phyloP scores from a whole-genome alignment of 1,284 basidiomycete genomes.

The Tremellales sp. region DNA sequence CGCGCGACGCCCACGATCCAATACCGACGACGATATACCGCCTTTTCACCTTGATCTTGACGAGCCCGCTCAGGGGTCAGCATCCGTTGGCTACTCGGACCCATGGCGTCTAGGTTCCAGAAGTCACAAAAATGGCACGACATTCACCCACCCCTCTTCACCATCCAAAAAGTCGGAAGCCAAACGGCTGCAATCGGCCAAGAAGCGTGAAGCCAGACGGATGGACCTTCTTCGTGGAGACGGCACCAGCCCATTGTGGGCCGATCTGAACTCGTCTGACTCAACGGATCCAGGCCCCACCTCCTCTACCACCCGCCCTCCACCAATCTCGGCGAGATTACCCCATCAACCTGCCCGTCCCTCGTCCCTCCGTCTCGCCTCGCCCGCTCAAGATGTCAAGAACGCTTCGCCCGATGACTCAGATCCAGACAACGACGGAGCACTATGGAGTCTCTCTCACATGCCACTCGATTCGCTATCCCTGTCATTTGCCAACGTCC shows the following conservation, averaged over 20 bases:
- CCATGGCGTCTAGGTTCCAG: too few relatives aligned
- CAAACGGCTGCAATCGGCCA: slow-evolving; percentile 29
- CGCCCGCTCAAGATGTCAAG: slow-evolving; percentile 7
- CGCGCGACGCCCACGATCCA: too few relatives aligned
- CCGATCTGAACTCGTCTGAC: neutral
- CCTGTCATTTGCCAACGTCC: slow-evolving; percentile 44
- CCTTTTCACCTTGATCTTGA: slow-evolving; percentile 13
- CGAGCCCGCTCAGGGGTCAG: slow-evolving; percentile 2
- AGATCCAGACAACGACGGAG: slow-evolving; percentile 19
- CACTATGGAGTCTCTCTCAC: slow-evolving; percentile 27
- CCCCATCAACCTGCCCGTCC: slow-evolving; percentile 22
- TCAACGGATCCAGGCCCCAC: neutral
- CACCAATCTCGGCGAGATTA: neutral
- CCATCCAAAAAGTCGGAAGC: slow-evolving; percentile 14
- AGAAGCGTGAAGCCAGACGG: slow-evolving; percentile 30
- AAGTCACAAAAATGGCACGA: too few relatives aligned
- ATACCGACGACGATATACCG: slow-evolving; percentile 17
- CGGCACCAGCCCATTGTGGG: slow-evolving; percentile 28
- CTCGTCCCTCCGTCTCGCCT: slow-evolving; percentile 30
- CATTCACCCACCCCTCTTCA: neutral
- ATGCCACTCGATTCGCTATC: slow-evolving; percentile 43
- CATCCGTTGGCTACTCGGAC: neutral
- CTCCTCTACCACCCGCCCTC: neutral
- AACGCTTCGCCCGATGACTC: neutral
- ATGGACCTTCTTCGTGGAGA: slow-evolving; percentile 44